phyloP scores from a whole-genome alignment of 805 yeast species.

The Candida ovalis region DNA sequence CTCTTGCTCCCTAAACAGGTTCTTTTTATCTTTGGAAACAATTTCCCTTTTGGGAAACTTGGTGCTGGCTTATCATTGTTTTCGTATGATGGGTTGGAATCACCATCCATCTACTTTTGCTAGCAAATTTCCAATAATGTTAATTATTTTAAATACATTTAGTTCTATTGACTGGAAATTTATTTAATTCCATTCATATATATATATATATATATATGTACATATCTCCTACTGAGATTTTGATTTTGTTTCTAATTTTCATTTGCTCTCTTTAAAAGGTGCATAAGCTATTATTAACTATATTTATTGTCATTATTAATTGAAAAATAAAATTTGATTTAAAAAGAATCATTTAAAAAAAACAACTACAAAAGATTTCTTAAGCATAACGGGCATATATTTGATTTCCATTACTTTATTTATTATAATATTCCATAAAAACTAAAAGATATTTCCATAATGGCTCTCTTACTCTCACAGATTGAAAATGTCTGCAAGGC shows the following conservation, averaged over 20 bases:
- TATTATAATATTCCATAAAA: neutral
- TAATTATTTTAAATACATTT: neutral
- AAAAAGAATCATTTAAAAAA: no score
- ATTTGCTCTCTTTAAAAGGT: no score
- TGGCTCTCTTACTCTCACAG: constrained; percentile 9
- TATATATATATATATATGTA: neutral
- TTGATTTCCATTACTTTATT: no score
- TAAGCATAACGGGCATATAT: no score
- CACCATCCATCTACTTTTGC: neutral
- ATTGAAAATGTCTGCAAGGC: constrained; percentile 6
- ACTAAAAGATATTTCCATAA: neutral
- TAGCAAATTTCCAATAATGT: neutral
- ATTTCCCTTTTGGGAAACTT: constrained; percentile 20
- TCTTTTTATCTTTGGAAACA: constrained; percentile 20
- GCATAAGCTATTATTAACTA: no score
- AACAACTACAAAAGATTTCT: no score
- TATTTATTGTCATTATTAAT: no score
- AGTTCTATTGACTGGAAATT: neutral
- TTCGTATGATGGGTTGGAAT: neutral
- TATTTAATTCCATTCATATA: neutral
- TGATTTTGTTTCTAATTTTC: neutral
- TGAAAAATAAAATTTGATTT: no score
- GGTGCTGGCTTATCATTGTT: constrained; percentile 14
- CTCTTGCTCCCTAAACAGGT: neutral
- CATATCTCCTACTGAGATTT: neutral